Base-by-base conservation (phyloP, 495 filamentous ascomycete species). In the Baudoinia panamericana region DNA sequence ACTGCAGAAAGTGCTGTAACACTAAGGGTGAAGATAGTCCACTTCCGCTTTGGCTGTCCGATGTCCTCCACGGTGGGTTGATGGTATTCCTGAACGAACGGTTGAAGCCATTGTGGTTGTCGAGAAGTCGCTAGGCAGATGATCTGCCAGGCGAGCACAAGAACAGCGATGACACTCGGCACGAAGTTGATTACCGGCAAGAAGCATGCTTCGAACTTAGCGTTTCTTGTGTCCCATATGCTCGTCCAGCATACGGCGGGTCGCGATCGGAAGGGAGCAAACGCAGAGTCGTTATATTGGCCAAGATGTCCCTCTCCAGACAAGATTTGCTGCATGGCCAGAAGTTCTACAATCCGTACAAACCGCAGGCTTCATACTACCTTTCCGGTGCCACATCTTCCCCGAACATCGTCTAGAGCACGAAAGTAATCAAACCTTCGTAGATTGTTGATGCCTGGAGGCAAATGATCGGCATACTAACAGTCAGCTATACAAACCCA, bases 131-230 rank as follows among this genome's bases (percentile, higher is more conserved):
- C 13, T 8, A 43, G 39, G 9, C 17, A 5, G n/a, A 47, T 13
- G 21, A 44, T 17, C 19, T 48, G 51, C 2, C 17, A 6, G 4
- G 45, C 12, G 5, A 47, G 23, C 4, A 54, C 17, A 2, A 51
- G 6, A 21, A 25, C 28, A 10, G 43, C 47, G 16, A 51, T 18
- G 2, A 29, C 42, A 5, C 43, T 35, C 1, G 51, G 51, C 5
- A 51, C 21, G 3, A 28, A 19, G 3, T 39, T 36, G n/a, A 47
- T 17, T 35, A 47, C 30, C 2, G 42, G 42, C 33, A 47, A 19
- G 21, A 51, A 50, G 36, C 51, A 54, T 19, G 25, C 22, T 21
- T 41, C 26, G 28, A 54, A 54, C 8, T 43, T 27, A 10, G 51
- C 51, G 16, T 50, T 35, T 33, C 33, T 22, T 9, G 13, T 20